Base-by-base conservation (phyloP, 2,329 filamentous ascomycete species). In the Penicillium expansum region DNA sequence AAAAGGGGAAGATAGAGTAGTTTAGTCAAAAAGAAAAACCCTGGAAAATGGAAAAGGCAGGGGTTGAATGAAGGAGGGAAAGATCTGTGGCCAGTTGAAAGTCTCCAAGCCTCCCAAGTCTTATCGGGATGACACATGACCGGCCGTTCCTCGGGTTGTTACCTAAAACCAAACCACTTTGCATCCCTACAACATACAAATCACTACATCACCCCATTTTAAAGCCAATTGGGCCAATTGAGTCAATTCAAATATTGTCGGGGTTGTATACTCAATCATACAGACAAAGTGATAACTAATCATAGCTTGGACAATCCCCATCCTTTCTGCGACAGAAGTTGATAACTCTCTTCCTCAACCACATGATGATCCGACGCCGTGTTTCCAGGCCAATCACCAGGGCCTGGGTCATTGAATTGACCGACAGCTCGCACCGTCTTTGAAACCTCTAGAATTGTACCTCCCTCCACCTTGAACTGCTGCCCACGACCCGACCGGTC, bases 401-500 rank as follows among this genome's bases (percentile, higher is more conserved):
- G 83, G 0, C 82, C 83, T 0, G 81, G 79, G 66, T 86, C 83
- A 58, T 82, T 81, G 51, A 78, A 77, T 56, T 75, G 70, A 57
- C 73, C 71, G 1, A 86, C 83, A 41, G 72, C 68, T 44, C 84
- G 76, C 47, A 82, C 81, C 38, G 77, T 77, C 63, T 81, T 80
- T 4, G 80, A 79, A 1, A 86, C 81, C 68, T 87, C 84, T 41
- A 86, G 64, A 16, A 86, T 76, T 16, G 76, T 80, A 0, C 82
- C 82, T 3, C 79, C 82, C 2, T 67, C 68, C 41, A 84, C 67
- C 3, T 57, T 62, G 49, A 71, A 74, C 41, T 69, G 67, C 7
- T 55, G 62, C 1, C 67, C 72, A 22, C 61, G 60, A n/a, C 69
- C 68, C 10, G 63, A 62, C 35, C 63, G 64, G 56, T 74, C 68